Percentiles rank a stretch among this genome's conserved stretches.
Conservation (phyloP, 129 eudicot species). For the Tanacetum coccineum region DNA sequence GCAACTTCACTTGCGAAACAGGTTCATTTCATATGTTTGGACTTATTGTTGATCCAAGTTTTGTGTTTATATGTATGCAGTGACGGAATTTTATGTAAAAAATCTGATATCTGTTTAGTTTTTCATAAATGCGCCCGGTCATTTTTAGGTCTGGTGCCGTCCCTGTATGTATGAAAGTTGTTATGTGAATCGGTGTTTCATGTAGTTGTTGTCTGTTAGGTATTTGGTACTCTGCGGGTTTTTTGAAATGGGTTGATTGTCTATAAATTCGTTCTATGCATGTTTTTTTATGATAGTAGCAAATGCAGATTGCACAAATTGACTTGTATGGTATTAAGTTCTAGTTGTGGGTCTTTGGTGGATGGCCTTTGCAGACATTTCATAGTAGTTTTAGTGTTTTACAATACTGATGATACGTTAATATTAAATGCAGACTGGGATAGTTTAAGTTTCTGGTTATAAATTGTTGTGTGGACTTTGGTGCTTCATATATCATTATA, state of each 20-base stretch:
- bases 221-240: neutral
- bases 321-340: neutral
- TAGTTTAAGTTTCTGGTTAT: neutral
- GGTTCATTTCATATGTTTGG: slow-evolving; percentile 36
- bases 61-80: no score
- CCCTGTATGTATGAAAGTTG: no score
- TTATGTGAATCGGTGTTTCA: neutral
- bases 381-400: no score
- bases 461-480: neutral
- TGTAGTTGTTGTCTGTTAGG: neutral
- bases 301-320: neutral
- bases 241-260: neutral
- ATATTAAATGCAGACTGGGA: neutral
- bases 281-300: neutral
- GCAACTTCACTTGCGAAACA: slow-evolving; percentile 87
- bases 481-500: neutral
- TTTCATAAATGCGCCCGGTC: no score
- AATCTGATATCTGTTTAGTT: no score
- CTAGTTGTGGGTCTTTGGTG: neutral
- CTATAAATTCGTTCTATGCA: neutral
- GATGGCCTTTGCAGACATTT: no score
- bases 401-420: neutral
- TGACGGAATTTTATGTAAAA: no score
- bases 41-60: neutral
- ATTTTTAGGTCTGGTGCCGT: no score